A percentile compares a stretch with the other conserved stretches of the same genome.
Conservation (phyloP, 2,329 filamentous ascomycete genomes). For the Colletotrichum tamarilloi region DNA sequence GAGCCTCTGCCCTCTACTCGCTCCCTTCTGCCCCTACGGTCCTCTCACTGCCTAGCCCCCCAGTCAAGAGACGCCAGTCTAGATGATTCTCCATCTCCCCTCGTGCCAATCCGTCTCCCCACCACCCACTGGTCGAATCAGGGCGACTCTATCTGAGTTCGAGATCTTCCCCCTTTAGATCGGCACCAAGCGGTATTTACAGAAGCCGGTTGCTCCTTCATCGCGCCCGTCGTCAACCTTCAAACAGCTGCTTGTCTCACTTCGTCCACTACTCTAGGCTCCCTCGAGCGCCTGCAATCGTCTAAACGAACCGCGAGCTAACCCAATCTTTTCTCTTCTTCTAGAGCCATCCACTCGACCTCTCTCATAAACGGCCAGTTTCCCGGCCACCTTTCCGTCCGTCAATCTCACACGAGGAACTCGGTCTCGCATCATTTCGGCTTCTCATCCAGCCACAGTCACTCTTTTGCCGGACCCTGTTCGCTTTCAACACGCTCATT, state of each 20-base stretch:
- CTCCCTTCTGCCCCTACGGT: constrained; percentile 39
- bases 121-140: constrained; percentile 38
- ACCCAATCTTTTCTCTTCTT: constrained; percentile 47
- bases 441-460: constrained; percentile 63
- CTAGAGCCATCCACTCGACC: constrained; percentile 57
- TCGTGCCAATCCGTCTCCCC: constrained; percentile 37
- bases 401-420: constrained; percentile 41
- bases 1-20: constrained; percentile 37
- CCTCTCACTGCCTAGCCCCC: constrained; percentile 31
- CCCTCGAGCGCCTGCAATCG: constrained; percentile 36
- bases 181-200: constrained; percentile 29
- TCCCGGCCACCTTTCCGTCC: constrained; percentile 53
- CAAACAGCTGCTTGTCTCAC: constrained; percentile 27
- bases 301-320: constrained; percentile 41
- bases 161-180: constrained; percentile 26
- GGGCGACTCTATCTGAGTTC: neutral
- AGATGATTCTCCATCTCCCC: constrained; percentile 38
- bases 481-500: constrained; percentile 37
- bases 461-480: constrained; percentile 61
- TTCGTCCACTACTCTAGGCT: constrained; percentile 23
- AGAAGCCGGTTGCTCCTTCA: constrained; percentile 40
- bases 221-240: constrained; percentile 31
- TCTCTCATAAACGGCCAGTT: constrained; percentile 59
- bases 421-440: constrained; percentile 55
- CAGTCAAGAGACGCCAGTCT: constrained; percentile 8